Evolutionary conservation across 805 yeast species (phyloP).

Genomic region (Schwanniomyces occidentalis): DNA sequence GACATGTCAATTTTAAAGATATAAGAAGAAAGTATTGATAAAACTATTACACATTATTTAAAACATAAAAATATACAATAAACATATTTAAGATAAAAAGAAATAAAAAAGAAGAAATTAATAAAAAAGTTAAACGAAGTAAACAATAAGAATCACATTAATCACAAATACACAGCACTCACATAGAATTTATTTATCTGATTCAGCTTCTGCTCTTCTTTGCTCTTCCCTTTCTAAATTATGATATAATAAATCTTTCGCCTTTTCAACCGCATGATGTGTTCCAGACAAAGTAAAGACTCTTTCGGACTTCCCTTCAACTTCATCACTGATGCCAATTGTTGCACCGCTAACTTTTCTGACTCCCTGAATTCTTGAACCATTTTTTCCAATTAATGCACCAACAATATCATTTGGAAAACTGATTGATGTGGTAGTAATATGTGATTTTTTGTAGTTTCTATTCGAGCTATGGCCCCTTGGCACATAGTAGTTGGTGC

Average conservation of each 20-base stretch:
- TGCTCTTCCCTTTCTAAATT: constrained; percentile 59
- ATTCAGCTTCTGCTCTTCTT: constrained; percentile 31
- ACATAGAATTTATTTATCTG: constrained; percentile 6
- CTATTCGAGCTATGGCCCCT: constrained; percentile 18
- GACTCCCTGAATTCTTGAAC: constrained; percentile 82
- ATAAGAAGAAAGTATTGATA: constrained; percentile 2
- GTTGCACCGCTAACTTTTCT: constrained; percentile 77
- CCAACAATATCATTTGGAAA: constrained; percentile 86
- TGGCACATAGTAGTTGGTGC: constrained; percentile 66
- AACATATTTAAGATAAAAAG: too few relatives aligned
- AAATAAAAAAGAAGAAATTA: constrained; percentile 3
- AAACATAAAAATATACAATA: neutral
- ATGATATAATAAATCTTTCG: constrained; percentile 56
- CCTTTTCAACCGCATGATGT: constrained; percentile 54
- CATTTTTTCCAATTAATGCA: constrained; percentile 84
- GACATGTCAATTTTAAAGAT: constrained; percentile 45
- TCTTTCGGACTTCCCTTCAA: constrained; percentile 62
- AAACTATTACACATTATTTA: constrained; percentile 1
- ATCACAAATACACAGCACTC: constrained; percentile 4
- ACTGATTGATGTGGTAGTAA: constrained; percentile 42
- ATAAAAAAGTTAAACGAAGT: constrained; percentile 3
- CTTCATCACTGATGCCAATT: constrained; percentile 72
- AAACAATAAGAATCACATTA: constrained; percentile 2
- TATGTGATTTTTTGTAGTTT: constrained; percentile 6
- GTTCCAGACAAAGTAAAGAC: constrained; percentile 71